Base-by-base conservation (phyloP, 2,329 filamentous ascomycete species). In the Xenoacremonium recifei region DNA sequence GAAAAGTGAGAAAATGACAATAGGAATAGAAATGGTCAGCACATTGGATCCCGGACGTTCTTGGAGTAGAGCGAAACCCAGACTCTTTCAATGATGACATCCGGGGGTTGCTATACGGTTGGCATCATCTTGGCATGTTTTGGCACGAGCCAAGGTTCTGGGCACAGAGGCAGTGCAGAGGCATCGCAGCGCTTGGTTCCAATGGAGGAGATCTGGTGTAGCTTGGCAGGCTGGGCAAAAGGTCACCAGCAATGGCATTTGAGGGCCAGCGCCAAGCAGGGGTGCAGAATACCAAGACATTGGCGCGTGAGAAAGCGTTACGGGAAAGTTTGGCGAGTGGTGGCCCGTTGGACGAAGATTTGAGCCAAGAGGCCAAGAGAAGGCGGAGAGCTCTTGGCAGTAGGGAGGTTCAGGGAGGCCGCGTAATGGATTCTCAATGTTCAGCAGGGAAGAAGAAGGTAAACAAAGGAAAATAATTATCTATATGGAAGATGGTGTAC, bases 121-220 rank as follows among this genome's bases (percentile, higher is more conserved):
- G n/a, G n/a, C n/a, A n/a, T n/a, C n/a, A n/a, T n/a, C n/a, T n/a
- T n/a, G n/a, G n/a, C n/a, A n/a, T n/a, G n/a, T n/a, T 17, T 42
- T 38, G 45, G 45, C 54, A 51, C 47, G 49, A 55, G 54, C 52
- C 48, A 53, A 57, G 47, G 16, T 32, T 46, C 51, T 57, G 41
- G 54, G 51, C 51, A 51, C 45, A 46, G 48, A 40, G 55, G 55
- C 55, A 48, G 54, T 58, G 55, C 55, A 56, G 29, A 11, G 19
- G 37, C 38, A 50, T 20, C 20, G 32, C 16, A 18, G 20, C 5
- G 9, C 34, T 25, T 21, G 18, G 32, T 38, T 16, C 35, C 44
- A 37, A 35, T 36, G 19, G 30, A n/a, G 21, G 18, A 39, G 16
- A 17, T 35, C 25, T 41, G 40, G 38, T 35, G 21, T 18, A 17